phyloP scores from a whole-genome alignment of 176 grass and related monocot genomes.

The Alopecurus myosuroides region DNA sequence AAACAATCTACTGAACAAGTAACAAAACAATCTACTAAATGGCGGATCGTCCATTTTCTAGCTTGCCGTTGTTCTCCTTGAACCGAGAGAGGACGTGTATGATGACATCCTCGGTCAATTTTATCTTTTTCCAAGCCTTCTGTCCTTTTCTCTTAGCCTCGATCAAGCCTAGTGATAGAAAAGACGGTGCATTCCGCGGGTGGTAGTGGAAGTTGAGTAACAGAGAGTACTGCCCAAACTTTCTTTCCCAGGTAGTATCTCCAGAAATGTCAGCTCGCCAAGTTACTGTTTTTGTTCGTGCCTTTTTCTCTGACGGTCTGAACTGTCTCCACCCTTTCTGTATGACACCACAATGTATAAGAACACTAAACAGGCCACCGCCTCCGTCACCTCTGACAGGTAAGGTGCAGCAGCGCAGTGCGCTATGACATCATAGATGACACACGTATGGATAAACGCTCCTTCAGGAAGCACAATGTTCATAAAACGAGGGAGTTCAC shows the following conservation, averaged over 20 bases:
- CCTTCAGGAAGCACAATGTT: too few species aligned
- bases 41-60: conserved; percentile 1
- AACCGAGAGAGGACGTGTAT: not conserved
- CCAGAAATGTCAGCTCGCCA: fast-evolving
- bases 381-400: too few species aligned
- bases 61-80: not conserved
- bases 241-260: not conserved
- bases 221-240: conserved; percentile 25
- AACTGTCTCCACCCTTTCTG: too few species aligned
- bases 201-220: not conserved
- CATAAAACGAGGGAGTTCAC: too few species aligned
- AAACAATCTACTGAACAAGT: too few species aligned
- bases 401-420: too few species aligned
- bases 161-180: not conserved
- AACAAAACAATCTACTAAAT: too few species aligned
- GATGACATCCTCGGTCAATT: not conserved
- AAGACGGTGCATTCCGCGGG: not conserved
- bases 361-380: not conserved
- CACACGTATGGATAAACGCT: too few species aligned
- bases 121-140: not conserved
- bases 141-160: conserved; percentile 7
- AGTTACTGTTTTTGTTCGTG: not conserved
- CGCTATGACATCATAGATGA: too few species aligned
- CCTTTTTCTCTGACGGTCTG: too few species aligned
- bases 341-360: not conserved